Percentiles rank a stretch among this genome's conserved stretches.
Conservation (phyloP, 139 green algal species). For the Volvox reticuliferus region DNA sequence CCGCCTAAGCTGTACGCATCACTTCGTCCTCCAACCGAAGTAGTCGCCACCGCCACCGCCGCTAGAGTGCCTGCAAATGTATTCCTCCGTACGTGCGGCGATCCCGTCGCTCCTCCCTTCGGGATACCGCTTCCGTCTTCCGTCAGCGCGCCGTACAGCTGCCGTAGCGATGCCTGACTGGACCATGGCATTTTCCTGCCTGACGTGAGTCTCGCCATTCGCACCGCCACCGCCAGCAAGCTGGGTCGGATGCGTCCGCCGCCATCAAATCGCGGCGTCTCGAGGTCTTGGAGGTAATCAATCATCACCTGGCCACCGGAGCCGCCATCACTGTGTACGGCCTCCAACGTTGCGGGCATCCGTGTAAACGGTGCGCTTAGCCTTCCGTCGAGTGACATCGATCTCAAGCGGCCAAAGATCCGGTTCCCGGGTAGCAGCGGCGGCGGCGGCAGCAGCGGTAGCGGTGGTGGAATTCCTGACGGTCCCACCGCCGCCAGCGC, state of each 20-base stretch:
- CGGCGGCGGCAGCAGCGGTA: neutral
- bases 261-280: too few relatives aligned
- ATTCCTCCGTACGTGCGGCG: too few relatives aligned
- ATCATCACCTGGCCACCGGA: too few relatives aligned
- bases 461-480: too few relatives aligned
- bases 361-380: neutral
- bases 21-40: neutral
- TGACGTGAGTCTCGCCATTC: too few relatives aligned
- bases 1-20: neutral
- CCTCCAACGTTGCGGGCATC: neutral
- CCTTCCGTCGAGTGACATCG: neutral
- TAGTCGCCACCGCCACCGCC: neutral
- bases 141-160: neutral
- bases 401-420: neutral
- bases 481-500: too few relatives aligned
- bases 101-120: too few relatives aligned
- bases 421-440: neutral
- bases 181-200: neutral
- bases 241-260: neutral
- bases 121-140: neutral
- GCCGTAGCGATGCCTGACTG: neutral
- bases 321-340: neutral
- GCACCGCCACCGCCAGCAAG: too few relatives aligned
- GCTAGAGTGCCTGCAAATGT: too few relatives aligned
- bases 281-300: too few relatives aligned